These are phyloP conservation scores for Collybia mongolica DNA, from an alignment of 768 basidiomycete species.

Conservation along the genomic window DNA sequence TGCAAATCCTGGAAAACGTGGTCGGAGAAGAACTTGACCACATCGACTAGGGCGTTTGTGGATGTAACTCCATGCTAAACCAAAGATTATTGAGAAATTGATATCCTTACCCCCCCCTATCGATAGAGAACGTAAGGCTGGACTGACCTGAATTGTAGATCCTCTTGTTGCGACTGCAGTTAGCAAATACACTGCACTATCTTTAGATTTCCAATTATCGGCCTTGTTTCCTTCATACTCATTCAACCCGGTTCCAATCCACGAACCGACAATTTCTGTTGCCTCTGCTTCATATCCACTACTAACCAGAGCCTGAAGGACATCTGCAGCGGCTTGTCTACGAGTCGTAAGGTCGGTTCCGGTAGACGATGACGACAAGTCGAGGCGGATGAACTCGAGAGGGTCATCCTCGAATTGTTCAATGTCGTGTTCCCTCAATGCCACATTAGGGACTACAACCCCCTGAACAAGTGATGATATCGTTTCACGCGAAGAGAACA, in stretches of 20 bases:
- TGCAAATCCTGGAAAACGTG: slow-evolving; percentile 87
- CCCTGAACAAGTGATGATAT: slow-evolving; percentile 83
- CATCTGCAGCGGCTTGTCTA: slow-evolving; percentile 91
- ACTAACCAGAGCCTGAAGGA: slow-evolving; percentile 86
- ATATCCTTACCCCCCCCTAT: slow-evolving; percentile 3
- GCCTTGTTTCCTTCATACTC: slow-evolving; percentile 63
- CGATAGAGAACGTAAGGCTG: no score
- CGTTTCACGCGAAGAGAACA: slow-evolving; percentile 82
- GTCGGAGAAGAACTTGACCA: slow-evolving; percentile 94
- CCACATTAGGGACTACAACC: slow-evolving; percentile 92
- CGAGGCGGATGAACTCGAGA: slow-evolving; percentile 88
- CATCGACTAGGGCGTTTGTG: slow-evolving; percentile 87
- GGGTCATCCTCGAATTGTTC: slow-evolving; percentile 99
- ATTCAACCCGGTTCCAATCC: slow-evolving; percentile 74
- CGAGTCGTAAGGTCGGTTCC: slow-evolving; percentile 79
- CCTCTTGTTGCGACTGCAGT: slow-evolving; percentile 93
- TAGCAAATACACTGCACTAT: slow-evolving; percentile 89
- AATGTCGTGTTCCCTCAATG: slow-evolving; percentile 82
- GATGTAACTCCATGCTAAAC: slow-evolving; percentile 88
- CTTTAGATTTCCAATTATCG: slow-evolving; percentile 86
- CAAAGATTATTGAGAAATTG: slow-evolving; percentile 4
- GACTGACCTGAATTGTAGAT: slow-evolving; percentile 78
- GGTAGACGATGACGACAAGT: slow-evolving; percentile 64
- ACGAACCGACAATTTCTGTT: slow-evolving; percentile 85
- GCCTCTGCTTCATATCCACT: slow-evolving; percentile 80